A percentile compares a stretch with the other conserved stretches of the same genome.
Conservation (phyloP, 148 eudicot species). For the Salicornia ramosissima region DNA sequence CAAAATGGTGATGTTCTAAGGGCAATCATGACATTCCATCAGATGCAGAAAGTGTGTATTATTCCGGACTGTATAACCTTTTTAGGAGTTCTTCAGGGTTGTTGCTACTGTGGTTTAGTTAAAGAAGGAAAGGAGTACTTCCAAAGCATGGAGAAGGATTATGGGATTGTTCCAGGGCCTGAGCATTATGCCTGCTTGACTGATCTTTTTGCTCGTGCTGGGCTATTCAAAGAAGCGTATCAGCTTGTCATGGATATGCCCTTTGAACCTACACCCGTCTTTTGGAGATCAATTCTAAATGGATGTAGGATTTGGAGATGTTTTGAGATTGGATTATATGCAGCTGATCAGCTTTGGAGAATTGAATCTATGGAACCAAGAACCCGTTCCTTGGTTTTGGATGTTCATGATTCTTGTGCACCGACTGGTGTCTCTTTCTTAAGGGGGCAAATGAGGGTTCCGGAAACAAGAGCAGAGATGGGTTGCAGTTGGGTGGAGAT, state of each 20-base stretch:
- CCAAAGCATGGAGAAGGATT: conserved; percentile 20
- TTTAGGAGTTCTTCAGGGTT: conserved; percentile 30
- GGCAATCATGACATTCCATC: conserved; percentile 30
- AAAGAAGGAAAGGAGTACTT: conserved; percentile 27
- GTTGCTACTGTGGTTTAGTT: conserved; percentile 28
- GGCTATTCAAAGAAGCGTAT: conserved; percentile 31
- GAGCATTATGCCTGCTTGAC: conserved; percentile 33
- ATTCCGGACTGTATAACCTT: conserved; percentile 28
- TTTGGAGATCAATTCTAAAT: conserved; percentile 34
- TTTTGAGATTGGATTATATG: conserved; percentile 25
- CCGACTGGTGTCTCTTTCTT: conserved; percentile 13
- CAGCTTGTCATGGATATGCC: conserved; percentile 29
- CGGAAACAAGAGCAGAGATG: conserved; percentile 23
- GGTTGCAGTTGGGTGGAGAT: conserved; percentile 33
- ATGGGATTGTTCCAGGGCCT: conserved; percentile 24
- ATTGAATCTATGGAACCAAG: conserved; percentile 26
- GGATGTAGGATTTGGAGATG: conserved; percentile 33
- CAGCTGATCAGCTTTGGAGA: conserved; percentile 22
- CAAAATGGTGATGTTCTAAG: conserved; percentile 26
- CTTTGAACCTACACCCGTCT: conserved; percentile 25
- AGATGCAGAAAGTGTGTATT: conserved; percentile 25
- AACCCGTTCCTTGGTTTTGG: conserved; percentile 20
- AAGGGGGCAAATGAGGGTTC: conserved; percentile 19
- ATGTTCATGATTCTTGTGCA: conserved; percentile 21
- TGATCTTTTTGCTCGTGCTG: conserved; percentile 30